Percentiles rank a stretch among this genome's conserved stretches.
These are phyloP conservation scores for Hypoxylon subgilvum DNA, from an alignment of 495 filamentous ascomycete species.

Conservation along the genomic window DNA sequence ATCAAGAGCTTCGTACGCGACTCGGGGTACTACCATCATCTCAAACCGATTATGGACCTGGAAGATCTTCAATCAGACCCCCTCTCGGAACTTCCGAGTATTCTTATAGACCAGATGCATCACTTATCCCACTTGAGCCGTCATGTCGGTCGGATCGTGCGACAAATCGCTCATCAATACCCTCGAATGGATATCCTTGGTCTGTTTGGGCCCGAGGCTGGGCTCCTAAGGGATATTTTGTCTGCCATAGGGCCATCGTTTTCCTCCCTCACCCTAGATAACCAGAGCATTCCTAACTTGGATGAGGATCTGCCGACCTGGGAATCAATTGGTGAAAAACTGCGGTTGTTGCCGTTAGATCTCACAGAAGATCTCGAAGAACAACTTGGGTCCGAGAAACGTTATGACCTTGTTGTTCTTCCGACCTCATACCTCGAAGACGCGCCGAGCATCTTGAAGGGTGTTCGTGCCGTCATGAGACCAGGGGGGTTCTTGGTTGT, in stretches of 20 bases:
- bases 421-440: conserved; percentile 42
- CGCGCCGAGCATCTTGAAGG: conserved; percentile 13
- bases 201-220: conserved; percentile 38
- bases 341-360: conserved; percentile 37
- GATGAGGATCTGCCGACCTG: neutral
- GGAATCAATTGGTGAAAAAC: conserved; percentile 24
- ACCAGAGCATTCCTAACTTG: conserved; percentile 25
- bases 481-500: conserved; percentile 52
- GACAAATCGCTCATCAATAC: conserved; percentile 51
- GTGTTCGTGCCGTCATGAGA: conserved; percentile 44
- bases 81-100: conserved; percentile 31
- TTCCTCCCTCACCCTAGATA: conserved; percentile 39
- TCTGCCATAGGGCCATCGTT: conserved; percentile 44
- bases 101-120: conserved; percentile 39
- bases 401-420: conserved; percentile 49
- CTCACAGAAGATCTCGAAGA: conserved; percentile 15
- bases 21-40: conserved; percentile 41
- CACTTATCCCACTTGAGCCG: conserved; percentile 40
- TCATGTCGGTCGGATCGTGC: conserved; percentile 45
- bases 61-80: conserved; percentile 36
- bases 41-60: conserved; percentile 39
- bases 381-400: conserved; percentile 16
- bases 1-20: conserved; percentile 41
- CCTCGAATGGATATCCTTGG: conserved; percentile 52
- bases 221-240: conserved; percentile 41